phyloP scores from a whole-genome alignment of 2,329 filamentous ascomycete genomes.

The Sporothrix luriei region DNA sequence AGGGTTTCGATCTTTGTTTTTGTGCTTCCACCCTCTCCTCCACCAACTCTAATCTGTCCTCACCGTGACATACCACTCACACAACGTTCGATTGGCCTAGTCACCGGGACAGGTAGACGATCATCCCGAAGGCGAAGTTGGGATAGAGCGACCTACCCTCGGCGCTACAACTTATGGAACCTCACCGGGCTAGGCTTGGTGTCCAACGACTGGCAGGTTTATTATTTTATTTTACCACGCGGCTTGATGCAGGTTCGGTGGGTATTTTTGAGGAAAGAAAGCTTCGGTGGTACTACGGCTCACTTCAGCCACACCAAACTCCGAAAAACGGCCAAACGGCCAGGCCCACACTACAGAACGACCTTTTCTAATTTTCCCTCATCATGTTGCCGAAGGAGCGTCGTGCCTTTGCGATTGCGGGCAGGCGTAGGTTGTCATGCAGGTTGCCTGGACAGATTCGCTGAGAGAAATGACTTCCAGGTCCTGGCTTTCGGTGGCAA shows the following conservation, averaged over 20 bases:
- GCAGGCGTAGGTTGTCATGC: background rate
- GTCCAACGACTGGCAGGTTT: background rate
- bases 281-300: conserved; percentile 20
- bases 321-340: conserved; percentile 5
- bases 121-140: conserved; percentile 11
- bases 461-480: background rate
- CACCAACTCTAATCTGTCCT: background rate
- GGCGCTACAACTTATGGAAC: background rate
- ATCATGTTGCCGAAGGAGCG: background rate
- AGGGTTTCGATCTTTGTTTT: background rate
- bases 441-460: background rate
- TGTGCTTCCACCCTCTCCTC: background rate
- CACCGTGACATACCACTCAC: conserved; percentile 1
- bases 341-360: background rate
- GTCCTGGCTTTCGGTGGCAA: background rate
- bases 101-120: background rate
- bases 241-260: background rate
- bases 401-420: background rate
- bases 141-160: background rate
- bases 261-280: background rate
- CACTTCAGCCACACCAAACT: conserved; percentile 24
- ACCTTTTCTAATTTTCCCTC: background rate
- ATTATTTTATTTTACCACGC: background rate
- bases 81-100: background rate
- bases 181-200: background rate